Conservation (phyloP, 2,329 filamentous ascomycete species). For the Trichothecium roseum region DNA sequence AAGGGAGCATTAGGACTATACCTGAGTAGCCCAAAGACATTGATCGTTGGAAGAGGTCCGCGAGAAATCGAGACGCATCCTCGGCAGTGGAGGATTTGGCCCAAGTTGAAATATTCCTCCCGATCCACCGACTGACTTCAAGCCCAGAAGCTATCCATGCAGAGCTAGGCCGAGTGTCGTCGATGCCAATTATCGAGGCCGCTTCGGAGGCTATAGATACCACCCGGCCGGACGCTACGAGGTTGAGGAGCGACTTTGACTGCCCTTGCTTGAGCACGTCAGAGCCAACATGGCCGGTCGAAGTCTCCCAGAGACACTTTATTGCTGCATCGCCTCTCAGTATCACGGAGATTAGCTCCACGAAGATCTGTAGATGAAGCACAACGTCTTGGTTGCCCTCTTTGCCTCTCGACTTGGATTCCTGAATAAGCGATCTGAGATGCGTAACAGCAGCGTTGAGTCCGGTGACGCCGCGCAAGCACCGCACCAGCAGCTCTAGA, state of each 20-base stretch:
- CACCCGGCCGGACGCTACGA: conserved; percentile 39
- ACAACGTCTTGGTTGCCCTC: conserved; percentile 28
- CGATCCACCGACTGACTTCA: conserved; percentile 63
- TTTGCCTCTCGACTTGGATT: conserved; percentile 28
- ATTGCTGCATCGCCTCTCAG: conserved; percentile 27
- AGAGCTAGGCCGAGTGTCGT: conserved; percentile 12
- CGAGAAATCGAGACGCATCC: conserved; percentile 29
- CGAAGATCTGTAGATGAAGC: conserved; percentile 31
- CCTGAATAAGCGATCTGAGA: conserved; percentile 50
- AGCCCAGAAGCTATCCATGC: conserved; percentile 56
- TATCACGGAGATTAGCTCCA: conserved; percentile 32
- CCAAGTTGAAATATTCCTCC: conserved; percentile 46
- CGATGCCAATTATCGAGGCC: conserved; percentile 33
- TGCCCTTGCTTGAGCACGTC: conserved; percentile 18
- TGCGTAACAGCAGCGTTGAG: conserved; percentile 68
- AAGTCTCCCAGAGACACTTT: conserved; percentile 25
- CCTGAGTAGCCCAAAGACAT: conserved; percentile 65
- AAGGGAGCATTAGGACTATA: no score
- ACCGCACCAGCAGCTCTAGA: conserved; percentile 44
- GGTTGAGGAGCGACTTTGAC: conserved; percentile 25
- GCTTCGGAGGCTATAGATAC: conserved; percentile 45
- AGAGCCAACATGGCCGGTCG: conserved; percentile 12
- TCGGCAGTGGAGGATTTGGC: conserved; percentile 18
- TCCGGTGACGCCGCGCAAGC: conserved; percentile 64
- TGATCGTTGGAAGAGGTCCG: conserved; percentile 44